phyloP scores from a whole-genome alignment of 495 filamentous ascomycete species.

The Lasiosphaeria ovina region DNA sequence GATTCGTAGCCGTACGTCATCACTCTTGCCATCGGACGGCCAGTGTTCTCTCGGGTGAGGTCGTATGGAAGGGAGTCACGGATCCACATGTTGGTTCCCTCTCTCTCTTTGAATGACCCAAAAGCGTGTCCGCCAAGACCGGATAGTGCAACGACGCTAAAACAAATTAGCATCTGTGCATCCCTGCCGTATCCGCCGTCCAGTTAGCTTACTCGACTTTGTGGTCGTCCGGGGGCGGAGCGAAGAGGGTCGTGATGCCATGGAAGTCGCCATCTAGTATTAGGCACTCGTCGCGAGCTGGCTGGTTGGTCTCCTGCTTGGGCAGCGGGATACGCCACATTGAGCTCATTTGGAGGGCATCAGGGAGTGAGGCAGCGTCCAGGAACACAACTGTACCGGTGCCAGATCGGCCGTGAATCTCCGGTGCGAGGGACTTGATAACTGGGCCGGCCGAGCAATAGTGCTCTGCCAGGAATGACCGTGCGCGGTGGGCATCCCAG shows the following conservation, averaged over 20 bases:
- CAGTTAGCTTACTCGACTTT: slow-evolving; percentile 11
- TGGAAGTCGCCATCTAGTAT: slow-evolving; percentile 7
- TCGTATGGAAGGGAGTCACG: slow-evolving; percentile 11
- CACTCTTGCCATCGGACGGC: slow-evolving; percentile 5
- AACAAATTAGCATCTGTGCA: slow-evolving; percentile 3
- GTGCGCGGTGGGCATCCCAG: slow-evolving; percentile 1
- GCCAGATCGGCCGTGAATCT: slow-evolving; percentile 4
- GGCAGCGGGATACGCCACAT: slow-evolving; percentile 3
- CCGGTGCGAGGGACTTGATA: slow-evolving; percentile 1
- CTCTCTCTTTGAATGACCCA: slow-evolving; percentile 19
- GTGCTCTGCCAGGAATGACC: slow-evolving; percentile 11
- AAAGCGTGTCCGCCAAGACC: slow-evolving; percentile 21
- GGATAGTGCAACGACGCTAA: slow-evolving; percentile 17
- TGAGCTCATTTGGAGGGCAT: not conserved
- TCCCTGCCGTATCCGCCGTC: not conserved
- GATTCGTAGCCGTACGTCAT: slow-evolving; percentile 14
- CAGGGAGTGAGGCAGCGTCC: not conserved
- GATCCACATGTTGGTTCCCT: slow-evolving; percentile 18
- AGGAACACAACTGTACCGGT: slow-evolving; percentile 4
- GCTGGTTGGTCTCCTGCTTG: slow-evolving; percentile 1
- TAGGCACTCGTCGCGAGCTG: slow-evolving; percentile 6
- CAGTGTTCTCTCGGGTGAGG: slow-evolving; percentile 3
- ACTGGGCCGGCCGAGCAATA: slow-evolving; percentile 4
- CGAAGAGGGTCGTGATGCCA: slow-evolving; percentile 13
- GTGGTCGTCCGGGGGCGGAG: slow-evolving; percentile 10